Conservation (phyloP, 73 alveolate species). For the Paramecium octaurelia region DNA sequence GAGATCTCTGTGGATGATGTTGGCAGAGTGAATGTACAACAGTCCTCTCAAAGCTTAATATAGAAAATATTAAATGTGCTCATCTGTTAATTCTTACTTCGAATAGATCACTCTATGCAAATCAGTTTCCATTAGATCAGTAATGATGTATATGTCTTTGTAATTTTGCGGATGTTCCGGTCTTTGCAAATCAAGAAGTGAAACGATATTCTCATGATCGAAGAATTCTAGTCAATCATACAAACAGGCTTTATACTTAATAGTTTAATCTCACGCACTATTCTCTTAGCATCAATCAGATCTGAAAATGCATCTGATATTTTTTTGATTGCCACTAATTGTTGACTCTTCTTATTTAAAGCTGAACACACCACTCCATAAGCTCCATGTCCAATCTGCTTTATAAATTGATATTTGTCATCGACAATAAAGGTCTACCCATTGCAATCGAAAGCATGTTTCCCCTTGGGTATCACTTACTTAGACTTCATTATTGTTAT, state of each 20-base stretch:
- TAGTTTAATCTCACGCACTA: slow-evolving; percentile 68
- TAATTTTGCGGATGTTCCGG: slow-evolving; percentile 71
- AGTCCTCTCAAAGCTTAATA: slow-evolving; percentile 80
- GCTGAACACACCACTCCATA: slow-evolving; percentile 76
- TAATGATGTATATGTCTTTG: slow-evolving; percentile 78
- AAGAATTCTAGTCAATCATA: slow-evolving; percentile 62
- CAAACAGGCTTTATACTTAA: background rate
- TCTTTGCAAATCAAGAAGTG: slow-evolving; percentile 79
- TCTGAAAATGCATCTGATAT: slow-evolving; percentile 77
- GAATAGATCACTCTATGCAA: slow-evolving; percentile 79
- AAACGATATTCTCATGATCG: slow-evolving; percentile 85
- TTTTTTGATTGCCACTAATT: slow-evolving; percentile 78
- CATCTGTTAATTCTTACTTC: slow-evolving; percentile 69
- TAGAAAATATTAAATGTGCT: slow-evolving; percentile 71
- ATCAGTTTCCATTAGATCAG: slow-evolving; percentile 87
- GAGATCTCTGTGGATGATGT: slow-evolving; percentile 83
- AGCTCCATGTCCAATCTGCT: slow-evolving; percentile 73
- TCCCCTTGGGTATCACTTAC: slow-evolving; percentile 55
- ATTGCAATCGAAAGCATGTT: slow-evolving; percentile 52
- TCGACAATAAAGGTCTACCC: slow-evolving; percentile 68
- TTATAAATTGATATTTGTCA: slow-evolving; percentile 65
- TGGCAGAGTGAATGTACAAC: slow-evolving; percentile 75
- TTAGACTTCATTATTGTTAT: background rate
- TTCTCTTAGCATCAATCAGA: slow-evolving; percentile 68
- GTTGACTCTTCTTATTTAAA: slow-evolving; percentile 56